These are phyloP conservation scores for Fibroporia radiculosa DNA, from an alignment of 768 basidiomycete genomes.

Conservation along the genomic window DNA sequence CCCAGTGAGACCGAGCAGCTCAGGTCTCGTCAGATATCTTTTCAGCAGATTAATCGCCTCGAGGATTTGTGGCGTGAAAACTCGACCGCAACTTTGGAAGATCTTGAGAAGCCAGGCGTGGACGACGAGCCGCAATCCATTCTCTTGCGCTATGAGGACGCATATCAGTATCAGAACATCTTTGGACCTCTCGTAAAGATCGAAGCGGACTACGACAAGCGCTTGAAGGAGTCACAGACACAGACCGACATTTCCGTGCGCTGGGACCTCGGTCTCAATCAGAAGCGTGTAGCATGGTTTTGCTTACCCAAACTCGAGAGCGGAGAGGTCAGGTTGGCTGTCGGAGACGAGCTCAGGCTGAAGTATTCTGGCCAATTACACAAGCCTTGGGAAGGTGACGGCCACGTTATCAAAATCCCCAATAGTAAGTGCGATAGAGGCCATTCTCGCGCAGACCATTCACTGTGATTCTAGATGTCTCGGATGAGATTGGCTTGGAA, in stretches of 20 bases:
- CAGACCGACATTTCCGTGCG: constrained; percentile 94
- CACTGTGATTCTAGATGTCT: constrained; percentile 59
- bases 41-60: constrained; percentile 92
- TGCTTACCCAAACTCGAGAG: constrained; percentile 93
- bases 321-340: constrained; percentile 93
- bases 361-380: constrained; percentile 85
- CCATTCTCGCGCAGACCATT: background rate
- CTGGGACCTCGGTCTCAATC: constrained; percentile 98
- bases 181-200: constrained; percentile 99
- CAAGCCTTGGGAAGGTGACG: constrained; percentile 95
- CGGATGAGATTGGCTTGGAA: constrained; percentile 96
- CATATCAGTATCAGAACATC: constrained; percentile 99
- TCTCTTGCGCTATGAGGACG: constrained; percentile 89
- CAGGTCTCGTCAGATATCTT: constrained; percentile 93
- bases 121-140: constrained; percentile 97
- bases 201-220: constrained; percentile 98
- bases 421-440: constrained; percentile 62
- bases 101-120: constrained; percentile 94
- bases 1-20: constrained; percentile 95
- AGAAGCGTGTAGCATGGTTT: constrained; percentile 99
- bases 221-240: constrained; percentile 96
- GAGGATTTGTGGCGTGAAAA: constrained; percentile 99
- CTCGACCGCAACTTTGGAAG: constrained; percentile 88
- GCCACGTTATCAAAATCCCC: constrained; percentile 98
- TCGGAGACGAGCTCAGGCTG: constrained; percentile 90